Percentiles rank a stretch among this genome's conserved stretches.
These are phyloP conservation scores for Carex kokanica DNA, from an alignment of 176 grass and related monocot genomes.

Conservation along the genomic window DNA sequence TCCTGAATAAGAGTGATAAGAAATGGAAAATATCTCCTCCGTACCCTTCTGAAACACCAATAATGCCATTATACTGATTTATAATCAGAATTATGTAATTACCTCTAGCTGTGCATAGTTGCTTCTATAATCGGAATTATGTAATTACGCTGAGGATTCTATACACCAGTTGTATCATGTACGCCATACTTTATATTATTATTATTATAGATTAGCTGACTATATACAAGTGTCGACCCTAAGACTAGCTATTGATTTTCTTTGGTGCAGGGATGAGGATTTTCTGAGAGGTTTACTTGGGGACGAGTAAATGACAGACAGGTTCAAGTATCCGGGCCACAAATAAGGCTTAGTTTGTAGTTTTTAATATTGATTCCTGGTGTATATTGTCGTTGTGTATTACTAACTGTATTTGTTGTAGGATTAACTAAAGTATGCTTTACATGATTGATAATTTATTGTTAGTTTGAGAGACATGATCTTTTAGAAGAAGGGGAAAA, in stretches of 20 bases:
- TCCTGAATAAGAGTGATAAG: not conserved
- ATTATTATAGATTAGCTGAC: not conserved
- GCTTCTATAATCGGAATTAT: not conserved
- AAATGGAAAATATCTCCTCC: not conserved
- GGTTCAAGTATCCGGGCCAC: not conserved
- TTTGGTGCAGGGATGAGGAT: constrained; percentile 3
- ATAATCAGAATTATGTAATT: not conserved
- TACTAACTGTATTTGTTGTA: constrained; percentile 5
- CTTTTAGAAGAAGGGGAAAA: not conserved
- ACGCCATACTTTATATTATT: not conserved
- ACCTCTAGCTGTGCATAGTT: not conserved
- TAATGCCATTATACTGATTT: not conserved
- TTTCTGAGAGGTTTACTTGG: not conserved
- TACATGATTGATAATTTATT: constrained; percentile 9
- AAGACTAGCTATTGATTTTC: not conserved
- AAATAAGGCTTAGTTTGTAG: constrained; percentile 21
- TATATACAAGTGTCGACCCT: not conserved
- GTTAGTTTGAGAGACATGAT: not conserved
- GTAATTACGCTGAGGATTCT: not conserved
- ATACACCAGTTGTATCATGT: not conserved
- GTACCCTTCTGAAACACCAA: not conserved
- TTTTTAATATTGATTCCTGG: not conserved
- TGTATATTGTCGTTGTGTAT: constrained; percentile 10
- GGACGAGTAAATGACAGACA: not conserved
- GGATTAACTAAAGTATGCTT: not conserved